These are phyloP conservation scores for Hypoxylon sp. DNA, from an alignment of 2,329 filamentous ascomycete genomes.

Conservation along the genomic window DNA sequence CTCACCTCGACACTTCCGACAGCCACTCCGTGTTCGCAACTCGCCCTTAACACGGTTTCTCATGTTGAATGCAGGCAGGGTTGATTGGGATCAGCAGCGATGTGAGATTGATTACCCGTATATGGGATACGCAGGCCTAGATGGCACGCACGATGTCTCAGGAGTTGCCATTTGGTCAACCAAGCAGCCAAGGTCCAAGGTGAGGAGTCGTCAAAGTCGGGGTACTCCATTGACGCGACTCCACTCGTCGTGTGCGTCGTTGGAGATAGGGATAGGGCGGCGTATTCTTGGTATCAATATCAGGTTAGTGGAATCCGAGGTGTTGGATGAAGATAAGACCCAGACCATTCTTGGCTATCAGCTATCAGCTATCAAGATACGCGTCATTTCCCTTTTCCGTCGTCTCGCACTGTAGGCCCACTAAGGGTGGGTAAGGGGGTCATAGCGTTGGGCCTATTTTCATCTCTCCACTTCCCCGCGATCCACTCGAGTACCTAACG, in stretches of 20 bases:
- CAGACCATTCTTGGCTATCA: background rate
- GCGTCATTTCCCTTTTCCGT: background rate
- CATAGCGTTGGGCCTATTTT: background rate
- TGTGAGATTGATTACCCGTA: constrained; percentile 11
- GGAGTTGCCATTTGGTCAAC: background rate
- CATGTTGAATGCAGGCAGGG: constrained; percentile 17
- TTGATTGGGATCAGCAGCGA: constrained; percentile 13
- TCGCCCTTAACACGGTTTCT: constrained; percentile 30
- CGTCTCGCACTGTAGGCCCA: constrained; percentile 8
- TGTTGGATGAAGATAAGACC: constrained; percentile 11
- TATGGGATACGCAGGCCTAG: constrained; percentile 15
- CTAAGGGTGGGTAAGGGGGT: background rate
- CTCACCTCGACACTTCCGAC: constrained; percentile 44
- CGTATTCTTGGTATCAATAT: background rate
- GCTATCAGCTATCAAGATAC: constrained; percentile 2
- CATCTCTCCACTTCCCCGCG: constrained; percentile 38
- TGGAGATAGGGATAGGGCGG: constrained; percentile 15
- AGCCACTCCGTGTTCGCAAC: constrained; percentile 44
- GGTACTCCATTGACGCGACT: constrained; percentile 22
- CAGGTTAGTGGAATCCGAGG: constrained; percentile 1
- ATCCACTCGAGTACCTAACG: constrained; percentile 27
- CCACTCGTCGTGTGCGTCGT: constrained; percentile 23
- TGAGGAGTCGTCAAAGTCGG: constrained; percentile 25
- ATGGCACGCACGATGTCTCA: background rate
- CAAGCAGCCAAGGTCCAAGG: background rate